Conservation (phyloP, 2,329 filamentous ascomycete species). For the Pseudogymnoascus sp. region DNA sequence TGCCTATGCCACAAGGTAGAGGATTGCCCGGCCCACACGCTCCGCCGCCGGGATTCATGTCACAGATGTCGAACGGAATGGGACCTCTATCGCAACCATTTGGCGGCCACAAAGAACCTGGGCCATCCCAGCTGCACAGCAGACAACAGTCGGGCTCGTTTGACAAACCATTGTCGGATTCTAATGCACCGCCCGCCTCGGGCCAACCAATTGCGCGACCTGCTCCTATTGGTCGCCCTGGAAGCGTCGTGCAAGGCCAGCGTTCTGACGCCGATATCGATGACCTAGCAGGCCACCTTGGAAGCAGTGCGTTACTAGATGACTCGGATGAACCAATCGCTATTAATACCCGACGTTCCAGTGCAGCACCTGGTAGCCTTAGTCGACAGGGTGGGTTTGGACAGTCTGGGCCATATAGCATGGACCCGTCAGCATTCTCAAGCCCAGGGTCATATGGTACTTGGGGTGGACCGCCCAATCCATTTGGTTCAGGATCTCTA, state of each 20-base stretch:
- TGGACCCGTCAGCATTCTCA: slow-evolving; percentile 25
- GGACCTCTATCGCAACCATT: slow-evolving; percentile 31
- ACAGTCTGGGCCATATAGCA: slow-evolving; percentile 22
- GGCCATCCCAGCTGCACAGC: slow-evolving; percentile 53
- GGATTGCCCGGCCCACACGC: slow-evolving; percentile 32
- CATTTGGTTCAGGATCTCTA: slow-evolving; percentile 27
- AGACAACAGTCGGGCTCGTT: slow-evolving; percentile 68
- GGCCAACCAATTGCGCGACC: slow-evolving; percentile 70
- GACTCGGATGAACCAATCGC: slow-evolving; percentile 56
- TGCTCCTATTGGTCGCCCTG: slow-evolving; percentile 79
- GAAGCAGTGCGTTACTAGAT: slow-evolving; percentile 80
- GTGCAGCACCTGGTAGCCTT: slow-evolving; percentile 23
- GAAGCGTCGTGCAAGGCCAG: slow-evolving; percentile 57
- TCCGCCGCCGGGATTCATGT: slow-evolving; percentile 45
- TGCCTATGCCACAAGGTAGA: slow-evolving; percentile 48
- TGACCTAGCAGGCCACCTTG: slow-evolving; percentile 69
- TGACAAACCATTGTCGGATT: slow-evolving; percentile 41
- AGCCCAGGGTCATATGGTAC: slow-evolving; percentile 24
- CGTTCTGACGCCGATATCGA: slow-evolving; percentile 54
- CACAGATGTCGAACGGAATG: slow-evolving; percentile 35
- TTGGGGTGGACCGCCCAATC: slow-evolving; percentile 29
- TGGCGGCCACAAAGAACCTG: slow-evolving; percentile 31
- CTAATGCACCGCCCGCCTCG: slow-evolving; percentile 39
- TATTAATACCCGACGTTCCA: slow-evolving; percentile 29
- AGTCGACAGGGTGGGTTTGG: slow-evolving; percentile 23